Conservation (phyloP, 805 yeast species). For the Candida takata region DNA sequence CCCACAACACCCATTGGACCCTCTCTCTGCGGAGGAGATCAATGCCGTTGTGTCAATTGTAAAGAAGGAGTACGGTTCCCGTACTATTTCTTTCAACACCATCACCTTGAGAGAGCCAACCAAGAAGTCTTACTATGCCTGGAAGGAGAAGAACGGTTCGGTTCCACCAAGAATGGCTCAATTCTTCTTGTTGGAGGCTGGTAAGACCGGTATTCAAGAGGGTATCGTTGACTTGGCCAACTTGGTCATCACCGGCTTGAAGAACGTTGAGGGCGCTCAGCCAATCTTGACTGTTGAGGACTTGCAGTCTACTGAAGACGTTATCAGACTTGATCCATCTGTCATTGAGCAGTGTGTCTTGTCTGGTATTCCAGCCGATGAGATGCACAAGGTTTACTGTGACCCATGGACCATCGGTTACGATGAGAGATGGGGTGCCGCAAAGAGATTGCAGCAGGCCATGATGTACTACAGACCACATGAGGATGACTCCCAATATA, state of each 20-base stretch:
- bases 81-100: constrained; percentile 55
- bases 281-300: constrained; percentile 72
- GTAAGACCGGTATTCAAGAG: constrained; percentile 58
- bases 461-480: constrained; percentile 68
- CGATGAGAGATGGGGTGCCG: constrained; percentile 74
- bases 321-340: constrained; percentile 61
- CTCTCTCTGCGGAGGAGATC: constrained; percentile 58
- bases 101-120: constrained; percentile 67
- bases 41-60: constrained; percentile 47
- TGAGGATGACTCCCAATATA: constrained; percentile 70
- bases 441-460: constrained; percentile 72
- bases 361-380: constrained; percentile 55
- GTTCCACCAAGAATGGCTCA: constrained; percentile 63
- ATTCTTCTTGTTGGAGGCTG: constrained; percentile 54
- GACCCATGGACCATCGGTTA: constrained; percentile 69
- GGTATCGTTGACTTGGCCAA: constrained; percentile 58
- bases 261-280: constrained; percentile 53
- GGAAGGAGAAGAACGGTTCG: constrained; percentile 59
- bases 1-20: constrained; percentile 67
- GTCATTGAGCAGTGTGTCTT: constrained; percentile 68
- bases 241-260: constrained; percentile 39
- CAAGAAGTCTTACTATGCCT: constrained; percentile 52
- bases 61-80: constrained; percentile 36
- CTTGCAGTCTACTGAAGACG: constrained; percentile 52
- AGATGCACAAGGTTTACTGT: constrained; percentile 46